phyloP scores from a whole-genome alignment of 2,329 filamentous ascomycete species.

The Penicillium rolfsii region DNA sequence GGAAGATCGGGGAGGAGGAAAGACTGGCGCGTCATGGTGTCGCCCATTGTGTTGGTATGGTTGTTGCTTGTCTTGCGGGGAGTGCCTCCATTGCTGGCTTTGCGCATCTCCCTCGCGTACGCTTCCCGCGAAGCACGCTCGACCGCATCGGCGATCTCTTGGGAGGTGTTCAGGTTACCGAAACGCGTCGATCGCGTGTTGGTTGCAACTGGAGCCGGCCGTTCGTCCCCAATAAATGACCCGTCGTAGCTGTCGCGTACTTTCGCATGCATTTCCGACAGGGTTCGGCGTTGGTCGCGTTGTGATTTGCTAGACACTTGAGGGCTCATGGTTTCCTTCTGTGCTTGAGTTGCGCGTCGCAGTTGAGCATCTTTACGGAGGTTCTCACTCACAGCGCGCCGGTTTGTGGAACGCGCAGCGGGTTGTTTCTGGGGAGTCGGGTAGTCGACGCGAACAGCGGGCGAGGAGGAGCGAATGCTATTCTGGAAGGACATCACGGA shows the following conservation, averaged over 20 bases:
- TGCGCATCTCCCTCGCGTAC: constrained; percentile 38
- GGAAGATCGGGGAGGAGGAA: constrained; percentile 64
- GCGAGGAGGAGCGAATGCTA: constrained; percentile 47
- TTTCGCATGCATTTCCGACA: constrained; percentile 61
- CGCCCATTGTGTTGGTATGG: constrained; percentile 42
- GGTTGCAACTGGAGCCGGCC: constrained; percentile 48
- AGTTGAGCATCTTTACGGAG: constrained; percentile 48
- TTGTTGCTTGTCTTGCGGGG: constrained; percentile 31
- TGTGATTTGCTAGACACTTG: constrained; percentile 41
- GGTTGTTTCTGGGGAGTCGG: constrained; percentile 42
- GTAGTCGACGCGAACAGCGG: constrained; percentile 44
- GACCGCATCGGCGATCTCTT: constrained; percentile 45
- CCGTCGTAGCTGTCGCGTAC: constrained; percentile 57
- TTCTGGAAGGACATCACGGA: constrained; percentile 54
- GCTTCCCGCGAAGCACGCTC: constrained; percentile 43
- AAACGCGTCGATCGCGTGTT: constrained; percentile 61
- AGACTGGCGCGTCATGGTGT: constrained; percentile 60
- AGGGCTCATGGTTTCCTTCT: constrained; percentile 47
- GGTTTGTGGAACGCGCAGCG: constrained; percentile 36
- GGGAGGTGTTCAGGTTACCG: constrained; percentile 49
- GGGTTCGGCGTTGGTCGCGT: constrained; percentile 50
- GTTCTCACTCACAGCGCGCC: constrained; percentile 40
- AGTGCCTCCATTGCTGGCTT: constrained; percentile 28
- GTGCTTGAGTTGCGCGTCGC: constrained; percentile 44
- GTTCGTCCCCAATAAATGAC: constrained; percentile 55